Evolutionary conservation across 2,329 filamentous ascomycete species (phyloP), one percentile per base, ranked within the genome.

Genomic region (Penicillium brevicompactum): DNA sequence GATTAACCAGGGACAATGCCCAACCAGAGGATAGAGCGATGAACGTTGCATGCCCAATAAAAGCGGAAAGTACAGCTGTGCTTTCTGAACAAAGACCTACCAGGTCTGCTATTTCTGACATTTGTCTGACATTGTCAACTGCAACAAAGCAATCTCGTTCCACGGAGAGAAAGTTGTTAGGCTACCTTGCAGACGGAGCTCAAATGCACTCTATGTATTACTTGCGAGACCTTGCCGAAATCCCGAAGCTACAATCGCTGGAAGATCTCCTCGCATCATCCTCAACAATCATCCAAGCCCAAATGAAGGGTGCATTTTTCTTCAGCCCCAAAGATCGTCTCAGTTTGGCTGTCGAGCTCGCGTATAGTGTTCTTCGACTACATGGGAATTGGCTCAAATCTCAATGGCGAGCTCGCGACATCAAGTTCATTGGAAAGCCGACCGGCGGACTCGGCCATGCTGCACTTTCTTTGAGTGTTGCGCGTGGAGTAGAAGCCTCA

Each of bases 361-460:
- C 63, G 13, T 57, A 42, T 41, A 56, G 60, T 30, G 55, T 65
- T n/a, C 49, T 65, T 6, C 48, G 58, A n/a, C 53, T 64, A 10
- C 57, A 62, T 34, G 59, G 62, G 11, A 65, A 44, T 42, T 65
- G 61, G 60, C 51, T 65, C 0, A 50, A 49, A 27, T 24, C 32
- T 18, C 42, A 51, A 18, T 65, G 63, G 60, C 18, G 42, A 3
- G 44, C 47, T 13, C 46, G 48, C 7, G 56, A 65, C 43, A 58
- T 64, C 14, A 44, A 56, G 18, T 63, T 64, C 16, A 27, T 44
- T 5, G 45, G 31, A n/a, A 47, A 21, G 1, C 10, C 31, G 10
- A 22, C 31, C n/a, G 24, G 16, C 13, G 21, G 4, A 4, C 5
- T 37, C 24, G 31, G 31, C n/a, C 31, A 38, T n/a, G 21, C 13